Evolutionary conservation across 208 protist species (phyloP).

Genomic region (Naegleria lovaniensis): DNA sequence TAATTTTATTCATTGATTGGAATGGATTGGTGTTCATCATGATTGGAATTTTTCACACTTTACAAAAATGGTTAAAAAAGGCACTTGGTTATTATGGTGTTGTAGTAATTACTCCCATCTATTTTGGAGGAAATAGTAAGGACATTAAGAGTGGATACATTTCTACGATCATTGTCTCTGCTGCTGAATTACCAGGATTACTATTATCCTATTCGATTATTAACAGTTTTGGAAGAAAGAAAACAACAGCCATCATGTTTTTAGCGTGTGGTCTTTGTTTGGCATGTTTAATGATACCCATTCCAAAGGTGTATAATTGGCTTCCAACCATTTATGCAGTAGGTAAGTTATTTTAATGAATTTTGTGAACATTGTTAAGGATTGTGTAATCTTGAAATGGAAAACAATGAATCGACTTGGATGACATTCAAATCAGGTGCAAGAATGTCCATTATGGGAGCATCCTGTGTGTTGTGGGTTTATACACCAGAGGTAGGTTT

Average conservation of each 20-base stretch:
- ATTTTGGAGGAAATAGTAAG: neutral
- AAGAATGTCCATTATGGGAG: slow-evolving; percentile 15
- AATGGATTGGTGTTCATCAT: too few relatives aligned
- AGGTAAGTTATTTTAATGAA: too few relatives aligned
- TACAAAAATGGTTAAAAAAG: too few relatives aligned
- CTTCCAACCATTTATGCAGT: slow-evolving; percentile 7
- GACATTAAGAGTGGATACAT: neutral
- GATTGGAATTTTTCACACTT: neutral
- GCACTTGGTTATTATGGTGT: slow-evolving; percentile 12
- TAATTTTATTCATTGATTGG: too few relatives aligned
- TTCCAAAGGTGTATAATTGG: neutral
- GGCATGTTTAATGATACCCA: neutral
- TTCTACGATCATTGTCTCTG: neutral
- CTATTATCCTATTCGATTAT: neutral
- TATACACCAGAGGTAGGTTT: neutral
- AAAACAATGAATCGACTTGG: too few relatives aligned
- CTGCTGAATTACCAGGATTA: slow-evolving; percentile 11
- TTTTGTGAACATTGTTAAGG: too few relatives aligned
- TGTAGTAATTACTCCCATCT: neutral
- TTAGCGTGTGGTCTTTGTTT: neutral
- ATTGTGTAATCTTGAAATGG: too few relatives aligned
- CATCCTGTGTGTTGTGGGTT: neutral
- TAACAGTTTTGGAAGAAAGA: slow-evolving; percentile 19
- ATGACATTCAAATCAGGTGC: too few relatives aligned
- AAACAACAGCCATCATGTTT: neutral